phyloP scores from a whole-genome alignment of 192 early-diverging fungal genomes.

The Haplosporangium gracile region DNA sequence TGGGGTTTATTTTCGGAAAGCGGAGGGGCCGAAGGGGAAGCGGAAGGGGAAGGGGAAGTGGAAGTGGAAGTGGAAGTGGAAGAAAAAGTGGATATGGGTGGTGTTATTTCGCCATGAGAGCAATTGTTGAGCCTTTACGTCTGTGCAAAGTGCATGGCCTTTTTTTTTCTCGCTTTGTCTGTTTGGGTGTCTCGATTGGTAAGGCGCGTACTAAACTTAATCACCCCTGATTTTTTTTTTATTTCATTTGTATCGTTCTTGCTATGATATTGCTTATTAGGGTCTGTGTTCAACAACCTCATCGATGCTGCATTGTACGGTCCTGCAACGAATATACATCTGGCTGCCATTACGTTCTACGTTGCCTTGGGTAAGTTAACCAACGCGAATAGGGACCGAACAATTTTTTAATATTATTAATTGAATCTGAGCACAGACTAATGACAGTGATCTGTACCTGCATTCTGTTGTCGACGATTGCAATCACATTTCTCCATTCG shows the following conservation, averaged over 20 bases:
- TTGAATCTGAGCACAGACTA: background rate
- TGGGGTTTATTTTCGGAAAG: background rate
- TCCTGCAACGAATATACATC: constrained; percentile 30
- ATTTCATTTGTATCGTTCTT: background rate
- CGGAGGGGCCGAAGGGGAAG: background rate
- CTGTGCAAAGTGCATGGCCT: background rate
- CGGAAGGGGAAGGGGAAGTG: background rate
- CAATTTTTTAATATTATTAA: background rate
- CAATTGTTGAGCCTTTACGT: background rate
- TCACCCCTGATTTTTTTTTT: background rate
- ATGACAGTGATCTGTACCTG: no score
- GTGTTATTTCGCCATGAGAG: background rate
- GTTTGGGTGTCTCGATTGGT: background rate
- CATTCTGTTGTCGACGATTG: background rate
- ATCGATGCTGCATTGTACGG: constrained; percentile 64
- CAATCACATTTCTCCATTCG: no score
- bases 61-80: background rate
- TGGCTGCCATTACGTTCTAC: constrained; percentile 73
- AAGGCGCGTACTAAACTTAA: background rate
- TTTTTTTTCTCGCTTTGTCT: background rate
- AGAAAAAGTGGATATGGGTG: background rate
- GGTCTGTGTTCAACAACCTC: constrained; percentile 72
- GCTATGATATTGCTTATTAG: constrained; percentile 2
- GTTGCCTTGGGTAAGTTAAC: constrained; percentile 58
- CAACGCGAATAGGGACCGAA: no score